Evolutionary conservation across 1,284 basidiomycete genomes (phyloP), one percentile per base, ranked within the genome.

Genomic region (Neonothopanus nambi): DNA sequence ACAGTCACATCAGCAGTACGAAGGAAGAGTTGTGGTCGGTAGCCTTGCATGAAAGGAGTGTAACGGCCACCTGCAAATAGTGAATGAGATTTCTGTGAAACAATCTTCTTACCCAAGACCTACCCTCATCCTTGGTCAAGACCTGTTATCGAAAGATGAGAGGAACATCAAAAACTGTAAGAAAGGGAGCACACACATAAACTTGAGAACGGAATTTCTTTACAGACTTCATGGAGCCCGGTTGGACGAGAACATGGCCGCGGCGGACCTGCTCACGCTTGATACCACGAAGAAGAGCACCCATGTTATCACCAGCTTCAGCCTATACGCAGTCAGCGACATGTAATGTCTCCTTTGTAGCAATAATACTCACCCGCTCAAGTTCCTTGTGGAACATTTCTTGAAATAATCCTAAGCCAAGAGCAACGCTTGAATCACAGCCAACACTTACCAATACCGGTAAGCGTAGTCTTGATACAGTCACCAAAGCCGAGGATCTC

Each of bases 361-460:
- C 20, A 30, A 42, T 47, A 36, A 35, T 9, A 63, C 79, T 49
- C 70, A 87, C 87, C 57, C 95, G 86, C 53, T 99, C 97, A 58
- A 99, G 85, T 77, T 99, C 97, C 81, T 98, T 98, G 82, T 98
- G 95, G 88, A 99, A 99, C 93, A 98, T 98, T 75, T 99, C 96
- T 91, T 61, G 58, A 49, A 35, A 46, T 28, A 55, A 47, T 56
- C n/a, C 41, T 30, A 48, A 23, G 20, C 30, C 43, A 26, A 37
- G 44, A 49, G 7, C n/a, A 20, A 54, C 26, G 30, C 30, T 33
- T 33, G 8, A 13, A 44, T 35, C 3, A 28, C 13, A 37, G 15
- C 15, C 15, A 20, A 44, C 52, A 61, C 87, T 57, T 59, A 92
- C 92, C 93, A 67, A 98, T 95, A 63, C 95, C 95, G 63, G 95